phyloP scores from a whole-genome alignment of 2,329 filamentous ascomycete species.

The Penicillium sp. region DNA sequence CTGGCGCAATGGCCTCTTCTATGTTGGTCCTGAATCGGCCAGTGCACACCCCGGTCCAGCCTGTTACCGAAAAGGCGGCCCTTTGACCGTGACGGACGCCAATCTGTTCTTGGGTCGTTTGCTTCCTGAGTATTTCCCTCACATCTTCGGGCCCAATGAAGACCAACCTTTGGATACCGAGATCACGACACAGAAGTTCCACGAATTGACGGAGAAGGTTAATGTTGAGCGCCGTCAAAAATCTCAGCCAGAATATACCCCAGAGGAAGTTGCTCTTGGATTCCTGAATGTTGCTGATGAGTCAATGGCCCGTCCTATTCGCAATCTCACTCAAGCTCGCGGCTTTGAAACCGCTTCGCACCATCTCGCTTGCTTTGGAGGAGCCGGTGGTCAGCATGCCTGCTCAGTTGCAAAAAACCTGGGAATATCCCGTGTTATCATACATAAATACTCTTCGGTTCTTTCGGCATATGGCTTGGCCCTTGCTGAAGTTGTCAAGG shows the following conservation, averaged over 20 bases:
- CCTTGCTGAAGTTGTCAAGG: conserved; percentile 87
- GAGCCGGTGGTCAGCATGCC: conserved; percentile 88
- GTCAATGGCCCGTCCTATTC: conserved; percentile 67
- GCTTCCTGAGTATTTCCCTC: conserved; percentile 90
- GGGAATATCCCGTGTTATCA: conserved; percentile 79
- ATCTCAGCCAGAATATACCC: conserved; percentile 62
- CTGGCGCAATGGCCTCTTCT: conserved; percentile 86
- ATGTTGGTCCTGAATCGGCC: conserved; percentile 88
- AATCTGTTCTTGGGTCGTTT: conserved; percentile 85
- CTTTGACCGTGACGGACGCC: conserved; percentile 87
- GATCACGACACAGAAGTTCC: conserved; percentile 73
- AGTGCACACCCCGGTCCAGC: conserved; percentile 88
- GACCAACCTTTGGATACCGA: conserved; percentile 76
- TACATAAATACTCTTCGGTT: conserved; percentile 89
- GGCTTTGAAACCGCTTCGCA: conserved; percentile 90
- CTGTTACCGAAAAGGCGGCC: conserved; percentile 89
- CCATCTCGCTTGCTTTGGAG: conserved; percentile 87
- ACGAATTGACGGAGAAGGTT: conserved; percentile 74
- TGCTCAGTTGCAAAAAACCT: conserved; percentile 85
- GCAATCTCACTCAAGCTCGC: conserved; percentile 87
- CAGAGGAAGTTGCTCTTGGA: conserved; percentile 57
- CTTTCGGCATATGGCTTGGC: conserved; percentile 93
- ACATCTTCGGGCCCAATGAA: conserved; percentile 90
- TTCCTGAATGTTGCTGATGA: conserved; percentile 46
- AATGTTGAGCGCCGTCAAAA: conserved; percentile 61